A percentile compares a stretch with the other conserved stretches of the same genome.
phyloP scores from a whole-genome alignment of 2,329 filamentous ascomycete genomes.

The Trichoderma endophyticum region DNA sequence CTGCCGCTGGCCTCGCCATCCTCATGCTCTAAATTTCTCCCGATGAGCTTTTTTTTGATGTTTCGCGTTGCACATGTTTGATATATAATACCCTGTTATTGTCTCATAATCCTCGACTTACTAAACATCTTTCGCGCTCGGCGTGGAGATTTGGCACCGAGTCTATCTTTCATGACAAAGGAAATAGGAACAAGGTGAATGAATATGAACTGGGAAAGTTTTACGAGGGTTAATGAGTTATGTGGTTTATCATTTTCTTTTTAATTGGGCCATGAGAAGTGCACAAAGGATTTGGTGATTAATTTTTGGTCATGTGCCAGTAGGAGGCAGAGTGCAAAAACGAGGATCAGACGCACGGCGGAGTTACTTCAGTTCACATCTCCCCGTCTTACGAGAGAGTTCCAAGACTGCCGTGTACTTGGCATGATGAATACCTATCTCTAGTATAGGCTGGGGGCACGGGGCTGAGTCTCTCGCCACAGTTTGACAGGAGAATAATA shows the following conservation, averaged over 20 bases:
- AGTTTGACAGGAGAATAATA: conserved; percentile 32
- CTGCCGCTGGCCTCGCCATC: conserved; percentile 48
- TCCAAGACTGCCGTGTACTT: conserved; percentile 21
- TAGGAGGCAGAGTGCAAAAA: not conserved
- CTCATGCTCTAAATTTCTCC: conserved; percentile 42
- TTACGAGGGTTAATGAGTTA: conserved; percentile 34
- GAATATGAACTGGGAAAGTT: conserved; percentile 30
- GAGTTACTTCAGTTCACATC: not conserved
- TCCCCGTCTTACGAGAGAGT: not conserved
- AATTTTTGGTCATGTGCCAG: conserved; percentile 17
- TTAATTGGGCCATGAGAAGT: conserved; percentile 35
- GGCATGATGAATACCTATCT: conserved; percentile 27
- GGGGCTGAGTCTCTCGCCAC: conserved; percentile 32
- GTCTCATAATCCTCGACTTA: conserved; percentile 30
- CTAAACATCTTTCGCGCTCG: conserved; percentile 25
- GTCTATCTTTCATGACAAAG: conserved; percentile 29
- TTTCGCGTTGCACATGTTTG: conserved; percentile 39
- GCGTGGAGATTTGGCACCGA: conserved; percentile 23
- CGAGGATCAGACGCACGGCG: not conserved
- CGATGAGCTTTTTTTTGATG: conserved; percentile 23
- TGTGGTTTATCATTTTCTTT: conserved; percentile 32
- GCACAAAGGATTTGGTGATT: conserved; percentile 25
- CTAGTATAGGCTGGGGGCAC: conserved; percentile 24
- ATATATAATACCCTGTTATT: conserved; percentile 39
- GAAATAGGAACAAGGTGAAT: conserved; percentile 29